Evolutionary conservation across 345 rosid species (phyloP).

Genomic region (Arabidopsis thaliana): DNA sequence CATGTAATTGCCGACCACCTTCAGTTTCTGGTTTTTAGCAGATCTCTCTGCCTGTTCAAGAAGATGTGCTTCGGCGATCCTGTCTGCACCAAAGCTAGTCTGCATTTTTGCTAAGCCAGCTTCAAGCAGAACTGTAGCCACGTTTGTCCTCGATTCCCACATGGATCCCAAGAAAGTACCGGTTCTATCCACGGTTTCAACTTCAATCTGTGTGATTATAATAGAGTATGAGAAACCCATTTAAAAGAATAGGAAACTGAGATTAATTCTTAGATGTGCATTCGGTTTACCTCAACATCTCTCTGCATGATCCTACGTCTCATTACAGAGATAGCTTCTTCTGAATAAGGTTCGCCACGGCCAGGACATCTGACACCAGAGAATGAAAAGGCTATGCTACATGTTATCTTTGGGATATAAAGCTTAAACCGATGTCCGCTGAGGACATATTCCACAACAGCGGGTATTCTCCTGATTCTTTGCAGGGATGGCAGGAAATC

Average conservation of each 20-base stretch:
- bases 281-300: constrained; percentile 81
- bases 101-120: constrained; percentile 96
- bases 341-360: constrained; percentile 85
- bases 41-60: constrained; percentile 91
- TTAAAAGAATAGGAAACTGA: constrained; percentile 16
- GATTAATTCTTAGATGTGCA: neutral
- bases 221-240: neutral
- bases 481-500: constrained; percentile 89
- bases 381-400: constrained; percentile 93
- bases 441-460: constrained; percentile 93
- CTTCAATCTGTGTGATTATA: constrained; percentile 66
- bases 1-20: constrained; percentile 52
- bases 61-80: constrained; percentile 79
- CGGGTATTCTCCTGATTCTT: constrained; percentile 72
- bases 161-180: constrained; percentile 95
- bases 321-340: constrained; percentile 93
- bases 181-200: constrained; percentile 92
- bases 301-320: constrained; percentile 95
- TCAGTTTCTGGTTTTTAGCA: constrained; percentile 86
- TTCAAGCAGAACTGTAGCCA: constrained; percentile 81
- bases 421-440: constrained; percentile 99
- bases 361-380: constrained; percentile 99
- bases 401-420: constrained; percentile 86
- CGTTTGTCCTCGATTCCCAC: constrained; percentile 85
- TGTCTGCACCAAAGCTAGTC: constrained; percentile 81